Percentiles rank a stretch among this genome's conserved stretches.
phyloP scores from a whole-genome alignment of 352 stramenopile genomes.

The Globisporangium parvum region DNA sequence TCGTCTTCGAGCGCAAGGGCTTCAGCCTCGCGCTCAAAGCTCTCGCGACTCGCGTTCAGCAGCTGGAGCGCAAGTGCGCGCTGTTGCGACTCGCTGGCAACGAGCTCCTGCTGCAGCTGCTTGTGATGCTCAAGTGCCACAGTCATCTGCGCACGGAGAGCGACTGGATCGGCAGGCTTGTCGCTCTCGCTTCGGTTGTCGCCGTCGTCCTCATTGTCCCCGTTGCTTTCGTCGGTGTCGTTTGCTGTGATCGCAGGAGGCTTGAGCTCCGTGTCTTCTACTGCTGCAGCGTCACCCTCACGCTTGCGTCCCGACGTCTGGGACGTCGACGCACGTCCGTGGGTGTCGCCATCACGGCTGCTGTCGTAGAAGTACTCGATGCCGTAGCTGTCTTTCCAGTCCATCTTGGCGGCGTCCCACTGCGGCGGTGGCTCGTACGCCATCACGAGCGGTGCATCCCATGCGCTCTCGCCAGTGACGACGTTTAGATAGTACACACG shows the following conservation, averaged over 20 bases:
- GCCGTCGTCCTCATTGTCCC: slow-evolving; percentile 11
- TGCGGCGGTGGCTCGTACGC: slow-evolving; percentile 45
- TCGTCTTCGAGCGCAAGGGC: slow-evolving; percentile 40
- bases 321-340: slow-evolving; percentile 4
- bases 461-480: slow-evolving; percentile 46
- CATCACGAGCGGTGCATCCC: slow-evolving; percentile 50
- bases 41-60: slow-evolving; percentile 45
- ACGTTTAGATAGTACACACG: slow-evolving; percentile 53
- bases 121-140: slow-evolving; percentile 22
- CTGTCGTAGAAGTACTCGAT: slow-evolving; percentile 43
- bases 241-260: neutral
- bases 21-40: slow-evolving; percentile 53
- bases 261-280: neutral
- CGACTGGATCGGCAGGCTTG: slow-evolving; percentile 34
- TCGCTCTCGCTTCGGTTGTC: slow-evolving; percentile 19
- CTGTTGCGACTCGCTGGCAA: slow-evolving; percentile 27
- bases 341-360: neutral
- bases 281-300: neutral
- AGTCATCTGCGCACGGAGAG: slow-evolving; percentile 36
- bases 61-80: slow-evolving; percentile 55
- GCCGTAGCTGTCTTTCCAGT: slow-evolving; percentile 46
- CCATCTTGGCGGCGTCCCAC: slow-evolving; percentile 48
- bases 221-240: slow-evolving; percentile 2
- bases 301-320: neutral
- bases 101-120: slow-evolving; percentile 28